These are phyloP conservation scores for Scheffersomyces stipitis DNA, from an alignment of 805 yeast genomes.

Conservation along the genomic window DNA sequence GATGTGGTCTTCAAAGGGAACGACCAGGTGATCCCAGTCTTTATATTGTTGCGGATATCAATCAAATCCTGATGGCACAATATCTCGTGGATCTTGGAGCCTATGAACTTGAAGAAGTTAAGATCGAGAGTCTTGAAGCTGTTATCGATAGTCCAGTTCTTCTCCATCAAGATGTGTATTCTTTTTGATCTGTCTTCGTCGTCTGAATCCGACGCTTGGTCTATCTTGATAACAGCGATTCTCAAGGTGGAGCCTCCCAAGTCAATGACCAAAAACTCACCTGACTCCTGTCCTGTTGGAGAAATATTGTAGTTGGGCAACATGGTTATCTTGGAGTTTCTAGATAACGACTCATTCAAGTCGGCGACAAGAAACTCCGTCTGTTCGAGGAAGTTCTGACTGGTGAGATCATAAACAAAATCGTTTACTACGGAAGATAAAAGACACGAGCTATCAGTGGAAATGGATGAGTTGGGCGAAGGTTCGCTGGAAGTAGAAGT, in stretches of 20 bases:
- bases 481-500: background rate
- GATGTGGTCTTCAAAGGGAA: conserved; percentile 49
- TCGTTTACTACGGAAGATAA: background rate
- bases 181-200: conserved; percentile 18
- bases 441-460: background rate
- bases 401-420: background rate
- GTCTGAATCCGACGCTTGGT: conserved; percentile 9
- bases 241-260: conserved; percentile 59
- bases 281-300: conserved; percentile 38
- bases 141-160: conserved; percentile 40
- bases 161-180: conserved; percentile 26
- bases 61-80: conserved; percentile 19
- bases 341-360: conserved; percentile 29
- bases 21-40: conserved; percentile 55
- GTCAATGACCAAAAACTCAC: conserved; percentile 48
- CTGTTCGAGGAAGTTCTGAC: conserved; percentile 7
- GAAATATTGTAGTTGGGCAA: conserved; percentile 38
- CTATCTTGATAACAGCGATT: conserved; percentile 37
- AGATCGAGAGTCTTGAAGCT: conserved; percentile 38
- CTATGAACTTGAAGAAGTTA: conserved; percentile 46
- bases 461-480: background rate
- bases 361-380: conserved; percentile 20
- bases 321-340: conserved; percentile 34
- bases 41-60: conserved; percentile 17
- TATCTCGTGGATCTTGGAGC: conserved; percentile 29